Base-by-base conservation (phyloP, 306 rosid genomes). In the Sophora flavescens region DNA sequence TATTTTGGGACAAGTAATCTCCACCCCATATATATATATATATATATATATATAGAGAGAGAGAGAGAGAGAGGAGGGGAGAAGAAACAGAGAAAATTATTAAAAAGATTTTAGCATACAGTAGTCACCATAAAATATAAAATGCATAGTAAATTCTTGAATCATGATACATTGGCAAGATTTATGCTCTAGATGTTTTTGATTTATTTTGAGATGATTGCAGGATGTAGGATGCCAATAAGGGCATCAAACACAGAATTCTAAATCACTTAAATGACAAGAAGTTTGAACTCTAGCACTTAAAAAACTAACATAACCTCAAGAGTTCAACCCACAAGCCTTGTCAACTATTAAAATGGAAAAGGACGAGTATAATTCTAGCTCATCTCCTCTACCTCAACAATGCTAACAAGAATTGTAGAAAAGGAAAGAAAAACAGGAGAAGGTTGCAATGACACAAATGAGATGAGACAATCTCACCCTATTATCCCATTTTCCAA, bases 401-500 rank as follows among this genome's bases (percentile, higher is more conserved):
- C 58, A 86, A 75, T 17, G 36, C 60, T 22, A 16, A 75, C 15
- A 73, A 80, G 42, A 67, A 62, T 70, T 70, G 17, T 18, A 36
- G 54, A 0, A 33, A 54, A 58, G 47, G 44, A 32, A 15, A n/a
- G 28, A 52, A 22, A 42, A 48, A 56, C 71, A 35, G 13, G 59
- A 78, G 44, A 38, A 72, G 71, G 61, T 77, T 56, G 38, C 65
- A 16, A 35, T 17, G 18, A 57, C 44, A 57, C 28, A 75, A 51
- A 22, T 35, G 28, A 16, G 6, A 51, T 35, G 45, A 57, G 33
- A 68, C n/a, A 57, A 38, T 8, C 61, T 78, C 32, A 88, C 66
- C 52, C 69, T 30, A 74, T 80, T 75, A 79, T 8, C 78, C 92
- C 97, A 95, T 89, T 71, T 89, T 92, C 97, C 97, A 95, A n/a